phyloP scores from a whole-genome alignment of 306 rosid species.

The Malus sylvestris region DNA sequence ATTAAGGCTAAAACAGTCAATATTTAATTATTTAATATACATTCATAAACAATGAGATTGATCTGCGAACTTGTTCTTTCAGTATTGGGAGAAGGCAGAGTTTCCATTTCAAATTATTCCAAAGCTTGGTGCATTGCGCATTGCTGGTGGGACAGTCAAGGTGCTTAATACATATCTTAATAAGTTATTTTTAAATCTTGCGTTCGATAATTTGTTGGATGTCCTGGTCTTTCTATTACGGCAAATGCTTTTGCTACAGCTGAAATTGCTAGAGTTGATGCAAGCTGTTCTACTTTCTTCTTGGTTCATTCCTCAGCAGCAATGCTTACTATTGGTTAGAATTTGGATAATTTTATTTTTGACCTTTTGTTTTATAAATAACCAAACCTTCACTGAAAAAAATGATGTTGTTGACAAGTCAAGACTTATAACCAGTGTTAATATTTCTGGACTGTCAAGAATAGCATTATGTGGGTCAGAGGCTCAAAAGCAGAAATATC shows the following conservation, averaged over 20 bases:
- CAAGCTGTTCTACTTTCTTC: constrained; percentile 69
- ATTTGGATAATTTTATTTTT: background rate
- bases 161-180: constrained; percentile 12
- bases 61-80: background rate
- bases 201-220: background rate
- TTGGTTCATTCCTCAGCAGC: constrained; percentile 77
- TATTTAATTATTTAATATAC: background rate
- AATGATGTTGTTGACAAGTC: constrained; percentile 7
- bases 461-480: constrained; percentile 88
- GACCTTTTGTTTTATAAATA: background rate
- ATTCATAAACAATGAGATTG: background rate
- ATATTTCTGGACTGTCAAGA: constrained; percentile 19
- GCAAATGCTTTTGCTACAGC: constrained; percentile 51
- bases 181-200: background rate
- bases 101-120: constrained; percentile 78
- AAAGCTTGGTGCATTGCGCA: constrained; percentile 44
- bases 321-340: constrained; percentile 83
- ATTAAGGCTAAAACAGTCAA: background rate
- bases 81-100: constrained; percentile 91
- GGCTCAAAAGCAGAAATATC: constrained; percentile 68
- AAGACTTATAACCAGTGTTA: background rate
- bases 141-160: constrained; percentile 85
- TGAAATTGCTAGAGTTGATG: constrained; percentile 87
- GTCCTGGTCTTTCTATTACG: constrained; percentile 69
- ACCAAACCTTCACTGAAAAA: background rate